Base-by-base conservation (phyloP, 106 monocot genomes). In the Alisma plantagoaquatica region DNA sequence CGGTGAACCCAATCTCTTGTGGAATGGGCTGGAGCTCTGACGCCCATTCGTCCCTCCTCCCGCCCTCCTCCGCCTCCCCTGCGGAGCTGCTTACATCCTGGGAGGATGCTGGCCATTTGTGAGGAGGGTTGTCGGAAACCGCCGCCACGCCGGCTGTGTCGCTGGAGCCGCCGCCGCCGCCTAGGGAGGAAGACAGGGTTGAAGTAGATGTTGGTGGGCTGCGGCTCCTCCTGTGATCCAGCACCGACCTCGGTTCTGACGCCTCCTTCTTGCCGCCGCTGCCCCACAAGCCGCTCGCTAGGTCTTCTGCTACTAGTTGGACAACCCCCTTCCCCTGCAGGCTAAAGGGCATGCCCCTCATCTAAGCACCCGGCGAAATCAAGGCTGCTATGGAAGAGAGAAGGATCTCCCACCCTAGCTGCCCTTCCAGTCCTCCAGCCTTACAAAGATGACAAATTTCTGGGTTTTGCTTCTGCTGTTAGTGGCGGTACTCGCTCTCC, bases 201-300 rank as follows among this genome's bases (percentile, higher is more conserved):
- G 73, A 73, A 2, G 76, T 61, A 31, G 81, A 76, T 16, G 63
- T 69, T 11, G 76, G 76, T 1, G 81, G 69, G 60, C 76, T 76
- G 14, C 65, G 69, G 65, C 76, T 81, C 38, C 72, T 55, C 20
- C 60, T 53, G 33, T 50, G 66, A 15, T 81, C 75, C 29, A 80
- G 62, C 31, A 80, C 80, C 23, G 80, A 80, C 31, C 68, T 68
- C 5, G 75, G 68, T 35, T 81, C 81, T 16, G 8, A 19, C 10
- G 48, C 57, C 17, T 55, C 61, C 46, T 51, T 56, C 16, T 5
- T 46, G 20, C 16, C 12, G 35, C 43, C 32, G 10, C 29, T 14
- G 16, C 24, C n/a, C 15, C 4, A 18, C 44, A 21, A 25, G 17
- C 26, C 50, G 51, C 26, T 26, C 26, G 51, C 48, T 45, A 10